Evolutionary conservation across 768 basidiomycete genomes (phyloP), one percentile per base, ranked within the genome.

Genomic region (Lactarius akahatsu): DNA sequence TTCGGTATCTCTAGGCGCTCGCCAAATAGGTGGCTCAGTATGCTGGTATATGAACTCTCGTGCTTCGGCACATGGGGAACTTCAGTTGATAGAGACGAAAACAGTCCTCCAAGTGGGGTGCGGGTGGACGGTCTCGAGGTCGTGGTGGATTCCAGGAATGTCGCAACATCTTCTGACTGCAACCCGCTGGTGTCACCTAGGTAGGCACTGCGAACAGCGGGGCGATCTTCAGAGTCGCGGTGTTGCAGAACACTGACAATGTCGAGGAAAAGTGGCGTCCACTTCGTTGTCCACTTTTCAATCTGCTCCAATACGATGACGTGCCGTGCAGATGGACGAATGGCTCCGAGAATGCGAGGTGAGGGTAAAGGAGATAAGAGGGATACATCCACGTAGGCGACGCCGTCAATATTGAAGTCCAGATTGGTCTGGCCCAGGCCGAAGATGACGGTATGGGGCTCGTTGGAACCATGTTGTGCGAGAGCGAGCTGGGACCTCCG

Each of bases 31-130:
- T 92, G 89, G 7, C 82, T 76, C 62, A 99, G 85, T 30, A 98
- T 89, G 75, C 89, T 91, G 68, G 91, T 94, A 80, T 98, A 98
- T 11, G 94, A 89, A 2, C 85, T 79, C 78, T 99, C 97, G 74
- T 96, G 92, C 73, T 87, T 87, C 11, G 97, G 97, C n/a, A 94
- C 78, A 68, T 88, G 86, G 11, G 88, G 87, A 1, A 78, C 64
- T 38, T 76, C 65, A 28, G 77, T 67, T n/a, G 75, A 72, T 8
- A 67, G 58, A 26, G 72, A 63, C 4, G 77, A 56, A 0, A 78
- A 72, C 16, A 76, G 69, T 40, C 74, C 64, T 36, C 86, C 86
- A 20, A 91, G 78, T 15, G 77, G 80, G 20, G 91, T 74, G 15
- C 83, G 82, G 11, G 78, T 70, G 54, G 80, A 70, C 11, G 79